These are phyloP conservation scores for Platismatia glauca DNA, from an alignment of 495 filamentous ascomycete genomes.

Conservation along the genomic window DNA sequence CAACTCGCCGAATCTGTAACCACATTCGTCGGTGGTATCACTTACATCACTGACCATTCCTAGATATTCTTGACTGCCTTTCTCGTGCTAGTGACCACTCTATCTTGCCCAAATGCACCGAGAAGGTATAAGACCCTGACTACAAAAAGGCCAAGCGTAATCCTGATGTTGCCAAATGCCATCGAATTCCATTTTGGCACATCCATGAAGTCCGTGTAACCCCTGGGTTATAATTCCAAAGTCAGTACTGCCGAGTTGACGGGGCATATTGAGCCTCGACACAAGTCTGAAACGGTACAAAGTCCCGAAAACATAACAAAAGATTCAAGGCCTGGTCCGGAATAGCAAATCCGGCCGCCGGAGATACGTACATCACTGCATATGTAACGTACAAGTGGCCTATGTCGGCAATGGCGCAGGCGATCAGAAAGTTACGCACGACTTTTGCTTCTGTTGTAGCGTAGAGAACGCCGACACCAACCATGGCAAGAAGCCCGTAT, in stretches of 20 bases:
- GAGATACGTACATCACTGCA: slow-evolving; percentile 34
- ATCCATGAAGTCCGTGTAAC: slow-evolving; percentile 43
- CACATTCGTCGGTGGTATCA: no score
- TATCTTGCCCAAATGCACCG: slow-evolving; percentile 47
- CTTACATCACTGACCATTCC: not conserved
- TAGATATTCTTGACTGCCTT: slow-evolving; percentile 17
- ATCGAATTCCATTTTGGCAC: slow-evolving; percentile 56
- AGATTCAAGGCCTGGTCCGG: not conserved
- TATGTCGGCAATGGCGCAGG: slow-evolving; percentile 56
- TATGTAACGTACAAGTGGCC: slow-evolving; percentile 59
- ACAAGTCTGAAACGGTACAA: not conserved
- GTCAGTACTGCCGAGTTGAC: not conserved
- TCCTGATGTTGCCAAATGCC: slow-evolving; percentile 65
- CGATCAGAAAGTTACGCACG: slow-evolving; percentile 57
- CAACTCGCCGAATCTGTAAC: not conserved
- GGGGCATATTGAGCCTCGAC: not conserved
- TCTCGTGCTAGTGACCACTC: slow-evolving; percentile 26
- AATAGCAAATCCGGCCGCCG: not conserved
- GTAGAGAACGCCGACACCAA: slow-evolving; percentile 52
- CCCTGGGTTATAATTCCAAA: slow-evolving; percentile 20
- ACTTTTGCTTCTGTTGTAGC: slow-evolving; percentile 55
- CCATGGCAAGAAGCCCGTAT: slow-evolving; percentile 55
- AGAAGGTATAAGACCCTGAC: slow-evolving; percentile 48
- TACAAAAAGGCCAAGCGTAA: slow-evolving; percentile 47
- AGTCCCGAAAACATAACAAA: not conserved